These are phyloP conservation scores for Hypoxylon fragiforme DNA, from an alignment of 495 filamentous ascomycete genomes.

Conservation along the genomic window DNA sequence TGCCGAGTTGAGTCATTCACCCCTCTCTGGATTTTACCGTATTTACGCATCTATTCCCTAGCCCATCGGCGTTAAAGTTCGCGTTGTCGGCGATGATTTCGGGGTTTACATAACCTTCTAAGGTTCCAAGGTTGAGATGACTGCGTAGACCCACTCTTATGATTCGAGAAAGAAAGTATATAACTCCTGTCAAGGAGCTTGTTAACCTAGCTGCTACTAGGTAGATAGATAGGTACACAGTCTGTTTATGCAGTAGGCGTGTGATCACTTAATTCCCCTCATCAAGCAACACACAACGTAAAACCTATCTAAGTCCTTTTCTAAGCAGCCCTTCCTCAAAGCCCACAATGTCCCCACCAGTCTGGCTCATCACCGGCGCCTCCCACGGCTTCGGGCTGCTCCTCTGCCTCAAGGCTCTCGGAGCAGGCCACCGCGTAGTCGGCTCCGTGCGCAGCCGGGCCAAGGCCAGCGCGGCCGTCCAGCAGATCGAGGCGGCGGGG, in stretches of 20 bases:
- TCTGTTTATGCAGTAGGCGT: no score
- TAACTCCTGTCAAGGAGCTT: neutral
- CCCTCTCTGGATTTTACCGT: no score
- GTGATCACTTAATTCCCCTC: no score
- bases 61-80: neutral
- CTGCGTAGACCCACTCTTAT: neutral
- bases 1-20: no score
- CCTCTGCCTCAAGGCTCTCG: slow-evolving; percentile 48
- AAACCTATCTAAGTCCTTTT: neutral
- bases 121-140: no score
- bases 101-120: no score
- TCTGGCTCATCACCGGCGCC: slow-evolving; percentile 57
- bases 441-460: slow-evolving; percentile 48
- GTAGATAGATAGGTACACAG: no score
- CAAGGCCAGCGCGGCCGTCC: slow-evolving; percentile 16
- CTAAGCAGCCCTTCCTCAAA: no score
- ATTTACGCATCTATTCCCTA: no score
- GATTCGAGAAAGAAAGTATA: neutral
- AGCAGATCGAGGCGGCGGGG: slow-evolving; percentile 31
- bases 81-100: neutral
- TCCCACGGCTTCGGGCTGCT: slow-evolving; percentile 56
- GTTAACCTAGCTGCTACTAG: no score
- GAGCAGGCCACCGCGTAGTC: slow-evolving; percentile 47
- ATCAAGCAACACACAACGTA: neutral
- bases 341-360: slow-evolving; percentile 25